These are phyloP conservation scores for Arabidopsis lyrata DNA, from an alignment of 441 rosid species.

Conservation along the genomic window DNA sequence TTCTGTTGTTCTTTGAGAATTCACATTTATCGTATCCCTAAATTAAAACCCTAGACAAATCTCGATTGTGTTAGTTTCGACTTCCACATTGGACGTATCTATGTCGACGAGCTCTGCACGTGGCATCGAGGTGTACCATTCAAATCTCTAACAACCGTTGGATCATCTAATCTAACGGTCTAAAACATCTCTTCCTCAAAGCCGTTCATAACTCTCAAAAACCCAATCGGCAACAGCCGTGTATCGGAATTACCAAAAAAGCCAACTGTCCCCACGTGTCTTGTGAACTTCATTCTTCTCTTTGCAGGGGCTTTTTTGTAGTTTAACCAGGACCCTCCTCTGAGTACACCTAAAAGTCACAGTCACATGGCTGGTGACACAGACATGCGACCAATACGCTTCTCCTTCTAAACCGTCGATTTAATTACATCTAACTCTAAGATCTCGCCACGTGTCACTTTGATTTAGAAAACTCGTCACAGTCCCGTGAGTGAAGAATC, in stretches of 20 bases:
- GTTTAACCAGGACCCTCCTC: slow-evolving; percentile 2
- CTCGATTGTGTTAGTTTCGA: too few species aligned
- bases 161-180: slow-evolving; percentile 40
- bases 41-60: too few species aligned
- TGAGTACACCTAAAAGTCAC: slow-evolving; percentile 34
- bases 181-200: not conserved
- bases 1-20: too few species aligned
- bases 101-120: slow-evolving; percentile 36
- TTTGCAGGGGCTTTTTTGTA: slow-evolving; percentile 34
- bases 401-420: slow-evolving; percentile 34
- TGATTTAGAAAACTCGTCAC: slow-evolving; percentile 6
- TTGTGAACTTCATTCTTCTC: slow-evolving; percentile 2
- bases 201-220: slow-evolving; percentile 26
- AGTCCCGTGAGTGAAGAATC: slow-evolving; percentile 36
- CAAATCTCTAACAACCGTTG: not conserved
- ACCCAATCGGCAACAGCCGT: slow-evolving; percentile 4
- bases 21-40: too few species aligned
- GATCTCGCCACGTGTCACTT: slow-evolving; percentile 42
- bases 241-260: slow-evolving; percentile 35
- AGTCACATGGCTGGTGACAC: slow-evolving; percentile 45
- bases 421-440: not conserved
- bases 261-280: slow-evolving; percentile 38
- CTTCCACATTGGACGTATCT: slow-evolving; percentile 34
- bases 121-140: slow-evolving; percentile 28
- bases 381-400: slow-evolving; percentile 31